A percentile compares a stretch with the other conserved stretches of the same genome.
These are phyloP conservation scores for Mycena haematopus DNA, from an alignment of 768 basidiomycete genomes.

Conservation along the genomic window DNA sequence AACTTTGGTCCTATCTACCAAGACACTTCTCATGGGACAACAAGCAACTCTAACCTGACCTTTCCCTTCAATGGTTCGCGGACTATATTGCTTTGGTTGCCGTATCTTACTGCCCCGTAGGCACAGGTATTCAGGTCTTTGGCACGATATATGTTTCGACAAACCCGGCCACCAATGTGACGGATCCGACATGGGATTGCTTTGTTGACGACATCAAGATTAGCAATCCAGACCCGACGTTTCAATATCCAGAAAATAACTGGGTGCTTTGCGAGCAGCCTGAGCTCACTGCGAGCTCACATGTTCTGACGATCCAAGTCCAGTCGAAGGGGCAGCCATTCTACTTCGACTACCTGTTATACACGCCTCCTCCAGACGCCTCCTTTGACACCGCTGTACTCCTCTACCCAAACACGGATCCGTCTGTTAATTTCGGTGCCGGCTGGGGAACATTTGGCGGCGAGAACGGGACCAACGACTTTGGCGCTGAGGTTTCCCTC, in stretches of 20 bases:
- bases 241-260: constrained; percentile 38
- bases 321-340: constrained; percentile 35
- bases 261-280: constrained; percentile 37
- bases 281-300: constrained; percentile 32
- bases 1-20: too few relatives aligned
- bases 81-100: not conserved
- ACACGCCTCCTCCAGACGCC: constrained; percentile 28
- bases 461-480: constrained; percentile 27
- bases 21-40: constrained; percentile 13
- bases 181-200: constrained; percentile 42
- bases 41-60: constrained; percentile 6
- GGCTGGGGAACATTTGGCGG: constrained; percentile 31
- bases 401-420: constrained; percentile 25
- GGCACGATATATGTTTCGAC: constrained; percentile 29
- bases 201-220: constrained; percentile 38
- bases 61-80: constrained; percentile 22
- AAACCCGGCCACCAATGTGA: constrained; percentile 22
- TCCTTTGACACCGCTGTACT: constrained; percentile 9
- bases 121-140: constrained; percentile 34
- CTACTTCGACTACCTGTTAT: constrained; percentile 39
- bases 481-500: constrained; percentile 30
- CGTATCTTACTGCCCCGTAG: constrained; percentile 23
- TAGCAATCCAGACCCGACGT: constrained; percentile 26
- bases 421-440: constrained; percentile 28
- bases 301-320: constrained; percentile 38